These are phyloP conservation scores for Athelia sp. DNA, from an alignment of 1,284 basidiomycete genomes.

Conservation along the genomic window DNA sequence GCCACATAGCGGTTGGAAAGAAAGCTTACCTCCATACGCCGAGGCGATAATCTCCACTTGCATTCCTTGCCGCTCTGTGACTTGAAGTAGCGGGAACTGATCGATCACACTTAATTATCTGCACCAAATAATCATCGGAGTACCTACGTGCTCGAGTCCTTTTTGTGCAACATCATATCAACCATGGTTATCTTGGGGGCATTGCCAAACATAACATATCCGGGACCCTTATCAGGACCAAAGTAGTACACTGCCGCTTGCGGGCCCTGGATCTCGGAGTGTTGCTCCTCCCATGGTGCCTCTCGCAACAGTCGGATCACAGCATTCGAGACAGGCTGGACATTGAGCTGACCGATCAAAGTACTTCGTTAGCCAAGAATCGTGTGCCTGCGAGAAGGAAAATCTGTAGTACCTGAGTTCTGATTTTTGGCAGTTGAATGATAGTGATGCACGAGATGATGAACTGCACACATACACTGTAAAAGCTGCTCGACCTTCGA, in stretches of 20 bases:
- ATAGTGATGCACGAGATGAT: too few species aligned
- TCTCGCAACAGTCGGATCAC: constrained; percentile 62
- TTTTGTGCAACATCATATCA: constrained; percentile 49
- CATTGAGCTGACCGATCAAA: neutral
- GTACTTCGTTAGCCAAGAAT: too few species aligned
- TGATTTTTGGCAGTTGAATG: constrained; percentile 8
- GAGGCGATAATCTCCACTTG: constrained; percentile 61
- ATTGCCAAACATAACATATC: constrained; percentile 66
- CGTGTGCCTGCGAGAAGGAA: too few species aligned
- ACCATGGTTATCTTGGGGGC: constrained; percentile 51
- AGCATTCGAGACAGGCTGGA: constrained; percentile 37
- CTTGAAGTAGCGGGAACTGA: constrained; percentile 66
- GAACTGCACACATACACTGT: constrained; percentile 48
- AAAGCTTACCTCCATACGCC: constrained; percentile 59
- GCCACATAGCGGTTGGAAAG: neutral
- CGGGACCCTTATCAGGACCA: constrained; percentile 53
- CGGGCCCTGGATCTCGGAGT: constrained; percentile 66
- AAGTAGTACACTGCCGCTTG: constrained; percentile 68
- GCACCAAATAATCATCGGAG: too few species aligned
- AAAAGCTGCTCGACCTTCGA: constrained; percentile 57
- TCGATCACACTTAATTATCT: constrained; percentile 4
- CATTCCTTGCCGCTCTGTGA: constrained; percentile 59
- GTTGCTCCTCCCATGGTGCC: constrained; percentile 55
- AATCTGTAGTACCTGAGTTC: constrained; percentile 11
- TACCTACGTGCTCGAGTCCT: constrained; percentile 56